These are phyloP conservation scores for Manihot esculenta DNA, from an alignment of 441 rosid genomes.

Conservation along the genomic window DNA sequence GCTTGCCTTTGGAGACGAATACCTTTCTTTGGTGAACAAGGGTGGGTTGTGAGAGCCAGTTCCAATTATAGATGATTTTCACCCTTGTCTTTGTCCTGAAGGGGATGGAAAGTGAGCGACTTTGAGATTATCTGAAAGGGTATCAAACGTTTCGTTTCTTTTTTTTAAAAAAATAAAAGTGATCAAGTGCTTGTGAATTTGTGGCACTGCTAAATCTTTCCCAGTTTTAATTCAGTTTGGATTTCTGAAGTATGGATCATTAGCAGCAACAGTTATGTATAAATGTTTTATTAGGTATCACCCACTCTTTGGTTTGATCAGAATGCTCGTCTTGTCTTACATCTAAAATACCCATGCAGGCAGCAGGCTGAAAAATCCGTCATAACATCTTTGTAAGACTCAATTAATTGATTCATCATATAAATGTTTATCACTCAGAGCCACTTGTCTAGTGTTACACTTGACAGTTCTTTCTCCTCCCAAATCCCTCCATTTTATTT, in stretches of 20 bases:
- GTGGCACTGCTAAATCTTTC: background rate
- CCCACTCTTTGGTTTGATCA: too few species aligned
- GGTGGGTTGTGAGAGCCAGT: background rate
- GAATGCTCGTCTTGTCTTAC: background rate
- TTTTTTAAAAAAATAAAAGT: too few species aligned
- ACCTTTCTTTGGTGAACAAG: background rate
- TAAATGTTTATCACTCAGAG: background rate
- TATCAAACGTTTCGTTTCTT: background rate
- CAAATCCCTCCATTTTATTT: too few species aligned
- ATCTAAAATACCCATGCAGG: background rate
- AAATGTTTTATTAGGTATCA: too few species aligned
- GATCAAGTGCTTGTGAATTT: background rate
- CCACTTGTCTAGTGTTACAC: too few species aligned
- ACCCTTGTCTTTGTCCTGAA: background rate
- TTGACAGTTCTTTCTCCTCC: too few species aligned
- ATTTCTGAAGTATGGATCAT: background rate
- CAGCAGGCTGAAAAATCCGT: background rate
- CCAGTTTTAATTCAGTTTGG: background rate
- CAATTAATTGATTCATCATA: background rate
- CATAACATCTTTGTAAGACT: background rate
- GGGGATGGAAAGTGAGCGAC: background rate
- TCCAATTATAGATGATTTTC: background rate
- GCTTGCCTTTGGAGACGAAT: background rate
- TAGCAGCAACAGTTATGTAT: too few species aligned
- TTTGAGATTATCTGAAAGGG: background rate